These are phyloP conservation scores for Fusarium zealandicum DNA, from an alignment of 2,329 filamentous ascomycete species.

Conservation along the genomic window DNA sequence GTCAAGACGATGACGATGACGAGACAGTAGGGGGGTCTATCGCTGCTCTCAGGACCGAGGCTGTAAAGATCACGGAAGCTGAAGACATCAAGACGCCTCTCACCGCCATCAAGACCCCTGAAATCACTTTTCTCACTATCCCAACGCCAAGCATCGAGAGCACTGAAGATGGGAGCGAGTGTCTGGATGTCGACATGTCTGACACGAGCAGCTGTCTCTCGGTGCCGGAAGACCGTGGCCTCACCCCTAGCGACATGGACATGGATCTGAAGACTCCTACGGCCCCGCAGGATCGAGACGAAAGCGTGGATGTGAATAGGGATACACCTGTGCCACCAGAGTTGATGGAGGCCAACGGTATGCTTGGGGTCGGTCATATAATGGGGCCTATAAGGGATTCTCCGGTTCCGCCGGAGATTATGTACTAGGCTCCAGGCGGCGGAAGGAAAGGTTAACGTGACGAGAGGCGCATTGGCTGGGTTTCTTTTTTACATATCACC, in stretches of 20 bases:
- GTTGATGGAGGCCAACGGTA: conserved; percentile 45
- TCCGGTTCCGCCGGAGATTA: conserved; percentile 28
- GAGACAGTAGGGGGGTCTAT: conserved; percentile 54
- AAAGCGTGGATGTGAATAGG: not conserved
- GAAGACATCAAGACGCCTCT: conserved; percentile 34
- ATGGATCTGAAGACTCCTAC: conserved; percentile 52
- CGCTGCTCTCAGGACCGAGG: conserved; percentile 49
- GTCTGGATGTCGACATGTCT: conserved; percentile 58
- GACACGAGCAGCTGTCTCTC: conserved; percentile 52
- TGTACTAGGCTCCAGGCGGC: conserved; percentile 8
- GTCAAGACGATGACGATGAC: conserved; percentile 57
- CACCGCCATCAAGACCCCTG: conserved; percentile 33
- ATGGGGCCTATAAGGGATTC: conserved; percentile 22
- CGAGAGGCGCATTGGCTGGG: not conserved
- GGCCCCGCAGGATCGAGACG: conserved; percentile 25
- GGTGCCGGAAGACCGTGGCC: conserved; percentile 41
- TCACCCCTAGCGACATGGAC: conserved; percentile 44
- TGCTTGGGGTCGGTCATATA: conserved; percentile 51
- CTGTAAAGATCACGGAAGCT: conserved; percentile 31
- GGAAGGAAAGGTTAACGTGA: not conserved
- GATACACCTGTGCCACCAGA: conserved; percentile 28
- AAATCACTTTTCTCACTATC: conserved; percentile 41
- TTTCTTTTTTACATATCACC: conserved; percentile 17
- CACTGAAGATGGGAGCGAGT: conserved; percentile 42
- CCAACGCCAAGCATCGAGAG: conserved; percentile 54